Percentiles rank a stretch among this genome's conserved stretches.
Evolutionary conservation across 108 stramenopile species (phyloP).

Genomic region (Nitzschia inconspicua): DNA sequence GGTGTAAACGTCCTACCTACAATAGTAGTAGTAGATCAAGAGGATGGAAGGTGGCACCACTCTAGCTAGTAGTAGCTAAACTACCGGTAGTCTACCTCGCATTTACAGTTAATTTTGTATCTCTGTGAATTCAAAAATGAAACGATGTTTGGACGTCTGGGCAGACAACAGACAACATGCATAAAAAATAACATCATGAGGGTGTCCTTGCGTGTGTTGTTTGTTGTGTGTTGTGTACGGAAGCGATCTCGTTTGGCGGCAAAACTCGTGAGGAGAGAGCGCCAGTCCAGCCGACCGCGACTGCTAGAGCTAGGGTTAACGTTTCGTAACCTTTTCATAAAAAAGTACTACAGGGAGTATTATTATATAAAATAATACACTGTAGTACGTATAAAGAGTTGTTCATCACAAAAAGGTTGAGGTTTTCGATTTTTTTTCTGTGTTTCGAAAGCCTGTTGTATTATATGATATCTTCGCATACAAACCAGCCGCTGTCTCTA

Average conservation of each 20-base stretch:
- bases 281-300: background rate
- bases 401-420: too few species aligned
- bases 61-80: background rate
- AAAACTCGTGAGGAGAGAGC: background rate
- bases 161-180: background rate
- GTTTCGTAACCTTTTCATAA: background rate
- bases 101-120: background rate
- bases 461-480: too few species aligned
- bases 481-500: too few species aligned
- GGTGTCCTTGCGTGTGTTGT: background rate
- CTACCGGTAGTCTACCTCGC: background rate
- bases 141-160: background rate
- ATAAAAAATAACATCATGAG: too few species aligned
- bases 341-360: background rate
- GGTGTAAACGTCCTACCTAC: background rate
- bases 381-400: too few species aligned
- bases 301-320: background rate
- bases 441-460: too few species aligned
- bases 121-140: background rate
- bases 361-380: background rate
- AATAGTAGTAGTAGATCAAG: background rate
- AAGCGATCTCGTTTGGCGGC: background rate
- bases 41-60: too few species aligned
- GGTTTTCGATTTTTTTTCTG: too few species aligned
- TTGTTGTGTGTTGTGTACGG: background rate